Conservation (phyloP, 2,329 filamentous ascomycete species). For the Aureobasidium sp. region DNA sequence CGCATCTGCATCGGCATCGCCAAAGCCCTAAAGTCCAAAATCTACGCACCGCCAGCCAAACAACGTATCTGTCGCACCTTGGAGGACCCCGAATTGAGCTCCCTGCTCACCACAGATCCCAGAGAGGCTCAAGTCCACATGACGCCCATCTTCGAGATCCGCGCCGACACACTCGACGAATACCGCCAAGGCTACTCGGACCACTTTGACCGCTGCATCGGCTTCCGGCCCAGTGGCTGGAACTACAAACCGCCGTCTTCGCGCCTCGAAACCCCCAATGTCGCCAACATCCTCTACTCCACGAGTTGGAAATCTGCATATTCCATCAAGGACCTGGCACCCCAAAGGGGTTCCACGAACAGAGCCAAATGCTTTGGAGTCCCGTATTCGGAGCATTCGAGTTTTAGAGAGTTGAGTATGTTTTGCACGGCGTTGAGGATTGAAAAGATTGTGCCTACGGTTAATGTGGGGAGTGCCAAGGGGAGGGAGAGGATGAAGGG, state of each 20-base stretch:
- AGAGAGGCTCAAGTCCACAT: constrained; percentile 90
- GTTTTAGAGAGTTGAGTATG: constrained; percentile 87
- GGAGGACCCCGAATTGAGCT: constrained; percentile 71
- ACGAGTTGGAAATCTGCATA: constrained; percentile 70
- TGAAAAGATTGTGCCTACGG: constrained; percentile 84
- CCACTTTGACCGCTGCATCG: constrained; percentile 77
- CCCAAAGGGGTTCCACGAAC: constrained; percentile 73
- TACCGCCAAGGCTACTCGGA: constrained; percentile 74
- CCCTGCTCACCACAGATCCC: constrained; percentile 70
- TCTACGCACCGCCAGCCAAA: constrained; percentile 77
- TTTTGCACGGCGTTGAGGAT: constrained; percentile 84
- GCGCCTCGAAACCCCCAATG: constrained; percentile 51
- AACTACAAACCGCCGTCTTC: constrained; percentile 69
- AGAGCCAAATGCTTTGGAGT: constrained; percentile 86
- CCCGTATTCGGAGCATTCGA: constrained; percentile 92
- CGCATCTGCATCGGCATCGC: constrained; percentile 91
- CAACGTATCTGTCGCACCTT: constrained; percentile 76
- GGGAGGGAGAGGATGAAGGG: constrained; percentile 56
- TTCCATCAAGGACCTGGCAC: constrained; percentile 59
- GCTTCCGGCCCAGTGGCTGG: constrained; percentile 90
- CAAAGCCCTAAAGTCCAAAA: constrained; percentile 73
- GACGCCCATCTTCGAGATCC: constrained; percentile 91
- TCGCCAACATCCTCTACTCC: constrained; percentile 56
- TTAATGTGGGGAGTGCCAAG: constrained; percentile 66
- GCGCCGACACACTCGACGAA: constrained; percentile 80